Percentiles rank a stretch among this genome's conserved stretches.
Evolutionary conservation across 495 filamentous ascomycete genomes (phyloP).

Genomic region (Cercophora samala): DNA sequence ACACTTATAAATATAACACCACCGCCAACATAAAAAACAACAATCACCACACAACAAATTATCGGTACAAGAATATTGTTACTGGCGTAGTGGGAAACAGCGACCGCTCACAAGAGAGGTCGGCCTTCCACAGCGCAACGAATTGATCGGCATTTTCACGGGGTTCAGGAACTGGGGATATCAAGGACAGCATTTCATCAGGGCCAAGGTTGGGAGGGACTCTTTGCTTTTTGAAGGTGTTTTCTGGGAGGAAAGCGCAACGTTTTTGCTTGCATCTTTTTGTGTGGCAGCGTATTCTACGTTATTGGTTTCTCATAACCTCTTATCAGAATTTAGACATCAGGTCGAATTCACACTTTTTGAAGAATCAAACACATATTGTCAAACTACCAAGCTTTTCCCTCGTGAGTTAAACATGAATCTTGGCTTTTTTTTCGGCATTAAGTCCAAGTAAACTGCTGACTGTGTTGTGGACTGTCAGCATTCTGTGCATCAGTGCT

Average conservation of each 20-base stretch:
- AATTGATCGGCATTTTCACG: not conserved
- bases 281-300: not conserved
- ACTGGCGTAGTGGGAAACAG: not conserved
- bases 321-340: not conserved
- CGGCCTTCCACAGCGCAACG: not conserved
- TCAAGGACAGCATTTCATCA: not conserved
- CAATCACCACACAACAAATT: not conserved
- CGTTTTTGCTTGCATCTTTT: too few species aligned
- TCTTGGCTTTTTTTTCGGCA: not conserved
- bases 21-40: not conserved
- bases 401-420: not conserved
- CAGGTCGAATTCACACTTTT: not conserved
- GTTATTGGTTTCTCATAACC: not conserved
- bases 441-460: not conserved
- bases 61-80: not conserved
- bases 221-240: not conserved
- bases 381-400: not conserved
- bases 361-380: not conserved
- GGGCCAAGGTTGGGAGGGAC: not conserved
- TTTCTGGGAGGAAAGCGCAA: not conserved
- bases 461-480: not conserved
- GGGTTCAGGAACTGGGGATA: not conserved
- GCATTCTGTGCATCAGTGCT: not conserved
- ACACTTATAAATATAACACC: not conserved
- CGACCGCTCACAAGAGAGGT: not conserved